These are phyloP conservation scores for Lasiosphaeris hirsuta DNA, from an alignment of 495 filamentous ascomycete genomes.

Conservation along the genomic window DNA sequence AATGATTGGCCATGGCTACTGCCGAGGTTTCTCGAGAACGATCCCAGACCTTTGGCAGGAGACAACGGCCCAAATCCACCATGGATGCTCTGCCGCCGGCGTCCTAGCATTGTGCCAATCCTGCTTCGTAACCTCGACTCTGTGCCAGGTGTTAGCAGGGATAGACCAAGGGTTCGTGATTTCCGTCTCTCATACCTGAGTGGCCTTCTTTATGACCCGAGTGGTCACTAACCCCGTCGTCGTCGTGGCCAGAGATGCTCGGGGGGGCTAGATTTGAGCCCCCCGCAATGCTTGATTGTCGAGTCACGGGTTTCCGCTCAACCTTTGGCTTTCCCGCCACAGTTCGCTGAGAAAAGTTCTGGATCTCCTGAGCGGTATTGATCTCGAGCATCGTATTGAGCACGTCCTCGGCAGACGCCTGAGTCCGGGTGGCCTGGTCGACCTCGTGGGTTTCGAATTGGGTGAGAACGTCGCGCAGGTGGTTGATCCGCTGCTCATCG, in stretches of 20 bases:
- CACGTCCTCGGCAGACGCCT: slow-evolving; percentile 73
- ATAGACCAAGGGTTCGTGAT: background rate
- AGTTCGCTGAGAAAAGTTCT: slow-evolving; percentile 63
- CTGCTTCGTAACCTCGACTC: slow-evolving; percentile 59
- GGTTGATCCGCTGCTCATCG: slow-evolving; percentile 86
- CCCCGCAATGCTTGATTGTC: slow-evolving; percentile 39
- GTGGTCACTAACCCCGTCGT: slow-evolving; percentile 62
- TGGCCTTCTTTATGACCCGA: slow-evolving; percentile 51
- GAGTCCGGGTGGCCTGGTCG: slow-evolving; percentile 77
- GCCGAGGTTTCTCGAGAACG: slow-evolving; percentile 51
- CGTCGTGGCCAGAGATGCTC: slow-evolving; percentile 31
- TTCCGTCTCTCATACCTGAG: slow-evolving; percentile 35
- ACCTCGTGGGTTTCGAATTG: slow-evolving; percentile 91
- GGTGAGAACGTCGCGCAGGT: slow-evolving; percentile 87
- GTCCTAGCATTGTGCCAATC: slow-evolving; percentile 76
- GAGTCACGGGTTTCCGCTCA: slow-evolving; percentile 40
- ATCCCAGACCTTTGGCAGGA: slow-evolving; percentile 42
- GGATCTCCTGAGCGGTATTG: slow-evolving; percentile 84
- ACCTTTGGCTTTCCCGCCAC: slow-evolving; percentile 48
- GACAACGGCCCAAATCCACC: slow-evolving; percentile 48
- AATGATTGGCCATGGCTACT: slow-evolving; percentile 48
- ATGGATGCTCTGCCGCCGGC: slow-evolving; percentile 58
- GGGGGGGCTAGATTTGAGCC: slow-evolving; percentile 30
- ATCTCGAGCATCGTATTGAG: slow-evolving; percentile 84
- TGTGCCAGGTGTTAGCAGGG: slow-evolving; percentile 9